Evolutionary conservation across 1,284 basidiomycete genomes (phyloP), one percentile per base, ranked within the genome.

Genomic region (Leccinum ponderosum): DNA sequence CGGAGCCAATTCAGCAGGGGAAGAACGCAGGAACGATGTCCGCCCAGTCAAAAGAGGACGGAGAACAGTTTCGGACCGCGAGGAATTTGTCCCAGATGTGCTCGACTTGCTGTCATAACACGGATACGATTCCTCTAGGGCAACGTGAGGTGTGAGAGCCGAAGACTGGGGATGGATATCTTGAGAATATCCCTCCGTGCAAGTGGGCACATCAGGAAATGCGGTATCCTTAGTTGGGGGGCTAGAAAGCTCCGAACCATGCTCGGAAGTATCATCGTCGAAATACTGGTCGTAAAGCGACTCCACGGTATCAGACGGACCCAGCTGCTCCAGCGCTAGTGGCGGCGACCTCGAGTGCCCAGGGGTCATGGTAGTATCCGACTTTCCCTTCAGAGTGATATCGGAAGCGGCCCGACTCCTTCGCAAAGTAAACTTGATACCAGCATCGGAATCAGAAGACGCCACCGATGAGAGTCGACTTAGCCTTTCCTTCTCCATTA

Each of bases 361-460:
- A 54, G 33, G 61, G 50, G n/a, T 29, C n/a, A 42, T 55, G 33
- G 37, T 25, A 35, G 51, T 62, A 17, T 64, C 50, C 25, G 64
- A 62, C 33, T 31, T 57, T 17, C 63, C 68, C 61, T 65, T 76
- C 54, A 75, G 67, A 50, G 71, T 76, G 50, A 72, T 62, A 56
- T 73, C 71, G 9, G 74, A 76, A 22, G 60, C 65, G 6, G 74
- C 73, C 48, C 71, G 73, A 58, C 44, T 56, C 57, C 75, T 64
- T 62, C 62, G 68, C 20, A 42, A 48, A 11, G 57, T 55, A 47
- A 67, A 62, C 9, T 63, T 55, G 44, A 0, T 47, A 11, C 44
- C 17, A 29, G 22, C 3, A 7, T 35, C 27, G 9, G 37, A 20
- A 44, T 54, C 29, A 17, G 27, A 27, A 48, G 56, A 44, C 22